Conservation (phyloP, 176 grass and related monocot genomes). For the Carex scoparia region DNA sequence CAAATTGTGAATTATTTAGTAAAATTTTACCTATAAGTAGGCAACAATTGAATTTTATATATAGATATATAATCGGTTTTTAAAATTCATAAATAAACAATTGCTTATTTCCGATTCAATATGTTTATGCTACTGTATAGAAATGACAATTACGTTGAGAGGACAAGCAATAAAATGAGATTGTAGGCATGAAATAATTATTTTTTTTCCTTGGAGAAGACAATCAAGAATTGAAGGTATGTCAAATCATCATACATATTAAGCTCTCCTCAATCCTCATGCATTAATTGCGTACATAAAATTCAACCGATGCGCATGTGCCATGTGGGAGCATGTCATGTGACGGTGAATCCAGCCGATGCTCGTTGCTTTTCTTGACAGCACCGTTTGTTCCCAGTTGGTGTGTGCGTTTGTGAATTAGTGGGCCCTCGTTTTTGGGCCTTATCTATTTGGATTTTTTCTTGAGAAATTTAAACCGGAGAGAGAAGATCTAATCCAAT, state of each 20-base stretch:
- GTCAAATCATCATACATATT: background rate
- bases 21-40: too few species aligned
- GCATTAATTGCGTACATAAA: background rate
- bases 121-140: too few species aligned
- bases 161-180: background rate
- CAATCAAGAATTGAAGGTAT: background rate
- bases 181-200: too few species aligned
- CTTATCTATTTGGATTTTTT: background rate
- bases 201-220: background rate
- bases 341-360: background rate
- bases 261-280: background rate
- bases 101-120: too few species aligned
- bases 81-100: too few species aligned
- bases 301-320: background rate
- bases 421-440: slow-evolving; percentile 1
- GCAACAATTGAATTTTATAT: too few species aligned
- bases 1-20: too few species aligned
- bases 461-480: background rate
- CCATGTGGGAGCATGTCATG: slow-evolving; percentile 14
- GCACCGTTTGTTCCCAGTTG: background rate
- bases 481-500: background rate
- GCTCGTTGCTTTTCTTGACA: slow-evolving; percentile 23
- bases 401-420: background rate
- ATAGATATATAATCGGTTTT: too few species aligned
- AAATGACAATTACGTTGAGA: background rate